A percentile compares a stretch with the other conserved stretches of the same genome.
These are phyloP conservation scores for Paratinospora sagittata DNA, from an alignment of 164 flowering plant genomes.

Conservation along the genomic window DNA sequence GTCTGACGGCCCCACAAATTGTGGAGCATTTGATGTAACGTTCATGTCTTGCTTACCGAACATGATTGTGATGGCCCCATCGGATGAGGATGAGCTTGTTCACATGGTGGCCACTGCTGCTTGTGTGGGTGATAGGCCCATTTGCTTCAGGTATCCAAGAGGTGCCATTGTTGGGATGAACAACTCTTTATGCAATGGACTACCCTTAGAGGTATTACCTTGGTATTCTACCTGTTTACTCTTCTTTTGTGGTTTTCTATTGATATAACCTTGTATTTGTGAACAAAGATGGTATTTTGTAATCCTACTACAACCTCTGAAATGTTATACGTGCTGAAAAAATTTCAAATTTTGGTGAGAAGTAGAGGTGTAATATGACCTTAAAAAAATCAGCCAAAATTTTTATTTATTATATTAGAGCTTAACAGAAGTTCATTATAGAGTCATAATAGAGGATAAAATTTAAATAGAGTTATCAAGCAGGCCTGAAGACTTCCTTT, in stretches of 20 bases:
- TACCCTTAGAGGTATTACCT: constrained; percentile 63
- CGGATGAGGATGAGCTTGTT: constrained; percentile 75
- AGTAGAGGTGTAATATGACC: no score
- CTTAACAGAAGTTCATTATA: no score
- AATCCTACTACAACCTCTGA: no score
- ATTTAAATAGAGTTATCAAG: no score
- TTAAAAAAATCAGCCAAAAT: no score
- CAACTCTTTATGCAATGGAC: constrained; percentile 26
- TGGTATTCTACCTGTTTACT: not conserved
- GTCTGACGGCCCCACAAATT: constrained; percentile 62
- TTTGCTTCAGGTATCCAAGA: constrained; percentile 87
- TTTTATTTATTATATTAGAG: no score
- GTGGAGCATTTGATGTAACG: constrained; percentile 87
- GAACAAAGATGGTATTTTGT: no score
- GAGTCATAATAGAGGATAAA: no score
- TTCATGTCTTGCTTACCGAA: constrained; percentile 94
- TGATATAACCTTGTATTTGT: no score
- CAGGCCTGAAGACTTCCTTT: no score
- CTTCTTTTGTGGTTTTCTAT: not conserved
- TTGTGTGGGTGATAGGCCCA: constrained; percentile 59
- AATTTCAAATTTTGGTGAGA: no score
- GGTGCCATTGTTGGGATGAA: constrained; percentile 50
- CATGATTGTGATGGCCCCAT: constrained; percentile 97
- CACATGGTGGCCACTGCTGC: constrained; percentile 89
- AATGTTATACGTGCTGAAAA: no score